Conservation (phyloP, 345 rosid species). For the Eucalyptus pauciflora region DNA sequence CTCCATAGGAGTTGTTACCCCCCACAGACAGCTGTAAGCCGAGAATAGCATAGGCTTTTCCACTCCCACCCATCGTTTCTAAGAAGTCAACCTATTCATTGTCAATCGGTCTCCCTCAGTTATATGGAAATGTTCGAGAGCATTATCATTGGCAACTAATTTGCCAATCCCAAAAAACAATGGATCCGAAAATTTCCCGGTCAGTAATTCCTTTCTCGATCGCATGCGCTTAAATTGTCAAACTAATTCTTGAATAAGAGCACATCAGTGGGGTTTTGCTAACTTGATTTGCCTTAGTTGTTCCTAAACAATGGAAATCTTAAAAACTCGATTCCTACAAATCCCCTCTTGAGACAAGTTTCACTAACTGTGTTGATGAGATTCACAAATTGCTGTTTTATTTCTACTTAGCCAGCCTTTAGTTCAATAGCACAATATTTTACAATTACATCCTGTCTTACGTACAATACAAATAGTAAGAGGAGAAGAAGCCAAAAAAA, state of each 20-base stretch:
- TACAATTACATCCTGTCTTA: background rate
- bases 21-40: background rate
- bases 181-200: background rate
- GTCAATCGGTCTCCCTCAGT: background rate
- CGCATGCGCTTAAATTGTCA: too few relatives aligned
- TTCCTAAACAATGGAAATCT: background rate
- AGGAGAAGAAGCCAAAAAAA: background rate
- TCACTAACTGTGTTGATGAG: background rate
- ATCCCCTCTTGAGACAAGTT: background rate
- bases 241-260: too few relatives aligned
- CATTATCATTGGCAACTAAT: background rate
- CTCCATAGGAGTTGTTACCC: background rate
- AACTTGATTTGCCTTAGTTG: too few relatives aligned
- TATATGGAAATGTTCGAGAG: too few relatives aligned
- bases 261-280: too few relatives aligned
- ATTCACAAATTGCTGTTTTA: background rate
- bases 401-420: background rate
- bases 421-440: background rate
- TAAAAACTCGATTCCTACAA: background rate
- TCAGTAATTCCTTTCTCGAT: too few relatives aligned
- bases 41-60: background rate
- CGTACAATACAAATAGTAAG: background rate
- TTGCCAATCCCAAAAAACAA: background rate
- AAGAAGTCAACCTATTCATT: too few relatives aligned
- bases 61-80: background rate